These are phyloP conservation scores for Scleromitrula shiraiana DNA, from an alignment of 2,329 filamentous ascomycete genomes.

Conservation along the genomic window DNA sequence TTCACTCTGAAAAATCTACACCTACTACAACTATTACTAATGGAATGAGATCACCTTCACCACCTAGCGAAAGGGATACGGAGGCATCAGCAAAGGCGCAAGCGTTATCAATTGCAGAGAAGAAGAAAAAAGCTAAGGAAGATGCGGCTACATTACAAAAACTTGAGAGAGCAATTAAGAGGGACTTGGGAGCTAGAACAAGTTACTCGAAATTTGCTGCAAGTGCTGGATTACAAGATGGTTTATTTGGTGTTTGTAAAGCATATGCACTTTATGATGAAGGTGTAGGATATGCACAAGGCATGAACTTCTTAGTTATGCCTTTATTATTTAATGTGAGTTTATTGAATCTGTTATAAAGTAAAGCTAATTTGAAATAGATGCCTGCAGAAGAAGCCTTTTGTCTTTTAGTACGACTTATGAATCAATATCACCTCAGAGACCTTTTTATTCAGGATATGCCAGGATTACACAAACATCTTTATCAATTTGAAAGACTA, in stretches of 20 bases:
- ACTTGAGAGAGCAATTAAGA: conserved; percentile 84
- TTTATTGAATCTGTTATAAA: conserved; percentile 7
- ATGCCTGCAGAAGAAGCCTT: conserved; percentile 98
- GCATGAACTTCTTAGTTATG: conserved; percentile 98
- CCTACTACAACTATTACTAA: conserved; percentile 48
- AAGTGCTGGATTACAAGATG: conserved; percentile 84
- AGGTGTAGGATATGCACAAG: conserved; percentile 90
- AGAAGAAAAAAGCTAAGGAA: conserved; percentile 71
- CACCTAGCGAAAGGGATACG: conserved; percentile 50
- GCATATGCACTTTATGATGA: conserved; percentile 95
- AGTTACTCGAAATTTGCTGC: conserved; percentile 96
- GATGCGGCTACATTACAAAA: conserved; percentile 67
- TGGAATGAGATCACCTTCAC: conserved; percentile 45
- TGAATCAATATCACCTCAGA: conserved; percentile 92
- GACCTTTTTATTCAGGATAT: conserved; percentile 94
- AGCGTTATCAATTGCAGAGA: conserved; percentile 54
- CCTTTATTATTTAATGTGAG: conserved; percentile 86
- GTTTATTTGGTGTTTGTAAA: conserved; percentile 92
- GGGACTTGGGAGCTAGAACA: conserved; percentile 84
- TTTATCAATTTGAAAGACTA: conserved; percentile 92
- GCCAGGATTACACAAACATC: conserved; percentile 85
- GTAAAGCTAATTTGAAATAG: conserved; percentile 35
- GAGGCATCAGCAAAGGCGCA: conserved; percentile 61
- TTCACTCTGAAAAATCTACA: conserved; percentile 69
- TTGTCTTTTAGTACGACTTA: conserved; percentile 81